Evolutionary conservation across 176 grass and related monocot species (phyloP).

Genomic region (Guadua angustifolia): DNA sequence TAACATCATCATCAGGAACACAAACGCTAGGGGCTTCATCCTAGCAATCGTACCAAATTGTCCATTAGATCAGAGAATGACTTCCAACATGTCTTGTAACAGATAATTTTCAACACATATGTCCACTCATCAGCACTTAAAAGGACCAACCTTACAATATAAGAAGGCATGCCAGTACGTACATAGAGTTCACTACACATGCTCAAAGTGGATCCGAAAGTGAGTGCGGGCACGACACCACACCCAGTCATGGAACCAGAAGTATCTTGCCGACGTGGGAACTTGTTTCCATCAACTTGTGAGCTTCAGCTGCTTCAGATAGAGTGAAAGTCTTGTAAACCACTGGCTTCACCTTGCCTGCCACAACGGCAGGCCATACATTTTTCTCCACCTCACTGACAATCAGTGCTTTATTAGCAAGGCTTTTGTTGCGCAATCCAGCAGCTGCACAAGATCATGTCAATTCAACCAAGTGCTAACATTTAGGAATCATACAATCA

Average conservation of each 20-base stretch:
- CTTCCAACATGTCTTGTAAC: background rate
- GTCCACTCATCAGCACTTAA: background rate
- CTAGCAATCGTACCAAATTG: background rate
- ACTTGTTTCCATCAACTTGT: constrained; percentile 78
- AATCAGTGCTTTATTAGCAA: constrained; percentile 71
- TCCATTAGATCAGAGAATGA: background rate
- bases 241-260: constrained; percentile 59
- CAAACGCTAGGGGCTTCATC: background rate
- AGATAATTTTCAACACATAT: background rate
- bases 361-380: constrained; percentile 69
- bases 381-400: constrained; percentile 75
- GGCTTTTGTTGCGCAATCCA: constrained; percentile 67
- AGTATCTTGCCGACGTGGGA: constrained; percentile 88
- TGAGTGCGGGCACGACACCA: too few species aligned
- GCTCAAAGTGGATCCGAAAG: background rate
- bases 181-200: background rate
- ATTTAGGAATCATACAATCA: background rate
- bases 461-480: background rate
- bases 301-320: constrained; percentile 73
- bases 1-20: background rate
- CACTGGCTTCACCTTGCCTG: constrained; percentile 75
- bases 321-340: constrained; percentile 69
- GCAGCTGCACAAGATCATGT: constrained; percentile 49
- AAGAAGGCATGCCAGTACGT: background rate
- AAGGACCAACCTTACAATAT: background rate